These are phyloP conservation scores for Epithemia pelagica DNA, from an alignment of 108 stramenopile species.

Conservation along the genomic window DNA sequence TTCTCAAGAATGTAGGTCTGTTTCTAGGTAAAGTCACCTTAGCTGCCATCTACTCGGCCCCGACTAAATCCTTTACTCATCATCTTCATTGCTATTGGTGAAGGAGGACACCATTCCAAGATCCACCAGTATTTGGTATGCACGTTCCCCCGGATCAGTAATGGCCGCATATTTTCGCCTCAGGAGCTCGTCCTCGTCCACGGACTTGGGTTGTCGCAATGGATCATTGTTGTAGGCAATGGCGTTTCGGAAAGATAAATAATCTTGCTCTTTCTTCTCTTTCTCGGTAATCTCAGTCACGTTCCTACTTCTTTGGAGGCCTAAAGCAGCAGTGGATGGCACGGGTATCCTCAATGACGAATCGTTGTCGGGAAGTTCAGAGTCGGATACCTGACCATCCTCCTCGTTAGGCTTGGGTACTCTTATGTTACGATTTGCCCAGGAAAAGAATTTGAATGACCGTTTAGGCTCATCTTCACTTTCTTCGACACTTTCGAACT, in stretches of 20 bases:
- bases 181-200: constrained; percentile 25
- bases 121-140: constrained; percentile 30
- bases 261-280: not conserved
- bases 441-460: not conserved
- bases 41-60: no score
- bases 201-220: constrained; percentile 15
- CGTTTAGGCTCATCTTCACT: not conserved
- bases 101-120: constrained; percentile 19
- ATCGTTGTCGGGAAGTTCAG: no score
- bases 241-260: not conserved
- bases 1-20: no score
- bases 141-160: constrained; percentile 29
- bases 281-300: not conserved
- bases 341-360: no score
- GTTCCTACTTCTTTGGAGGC: not conserved
- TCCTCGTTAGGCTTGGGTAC: not conserved
- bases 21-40: no score
- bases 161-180: constrained; percentile 34
- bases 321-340: no score
- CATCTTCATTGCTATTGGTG: not conserved
- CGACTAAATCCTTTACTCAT: no score
- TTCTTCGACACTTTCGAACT: no score
- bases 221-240: not conserved
- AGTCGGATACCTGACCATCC: no score
- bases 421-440: not conserved